Percentiles rank a stretch among this genome's conserved stretches.
Conservation (phyloP, 306 rosid genomes). For the Biancaea sappan region DNA sequence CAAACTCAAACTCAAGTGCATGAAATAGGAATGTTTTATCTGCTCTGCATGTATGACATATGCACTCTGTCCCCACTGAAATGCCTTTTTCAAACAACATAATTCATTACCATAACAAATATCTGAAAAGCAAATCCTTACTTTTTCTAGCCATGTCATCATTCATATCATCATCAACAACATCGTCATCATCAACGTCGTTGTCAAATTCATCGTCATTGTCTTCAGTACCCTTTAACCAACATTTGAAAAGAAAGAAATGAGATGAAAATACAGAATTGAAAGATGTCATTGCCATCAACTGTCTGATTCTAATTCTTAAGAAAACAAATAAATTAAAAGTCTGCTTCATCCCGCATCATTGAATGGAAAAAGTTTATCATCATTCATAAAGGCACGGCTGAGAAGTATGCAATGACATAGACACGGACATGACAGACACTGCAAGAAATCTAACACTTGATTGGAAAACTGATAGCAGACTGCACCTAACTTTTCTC, state of each 20-base stretch:
- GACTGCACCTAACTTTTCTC: too few relatives aligned
- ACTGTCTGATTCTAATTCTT: neutral
- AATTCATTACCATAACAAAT: slow-evolving; percentile 3
- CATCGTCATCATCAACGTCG: slow-evolving; percentile 31
- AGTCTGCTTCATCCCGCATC: neutral
- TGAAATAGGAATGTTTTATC: neutral
- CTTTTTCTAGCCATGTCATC: slow-evolving; percentile 54
- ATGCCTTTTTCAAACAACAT: neutral
- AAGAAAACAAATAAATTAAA: slow-evolving; percentile 2
- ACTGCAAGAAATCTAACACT: too few relatives aligned
- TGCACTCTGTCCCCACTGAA: neutral
- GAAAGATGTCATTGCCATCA: neutral
- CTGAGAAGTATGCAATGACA: neutral
- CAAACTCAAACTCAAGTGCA: neutral
- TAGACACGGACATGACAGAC: neutral
- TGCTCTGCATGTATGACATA: neutral
- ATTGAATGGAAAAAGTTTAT: neutral
- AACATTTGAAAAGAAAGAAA: slow-evolving; percentile 29
- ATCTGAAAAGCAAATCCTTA: slow-evolving; percentile 37
- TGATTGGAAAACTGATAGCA: too few relatives aligned
- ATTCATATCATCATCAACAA: slow-evolving; percentile 33
- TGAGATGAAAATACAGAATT: slow-evolving; percentile 2
- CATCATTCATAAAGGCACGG: neutral
- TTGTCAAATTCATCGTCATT: slow-evolving; percentile 37
- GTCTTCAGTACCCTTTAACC: slow-evolving; percentile 47